These are phyloP conservation scores for Starmera quercuum DNA, from an alignment of 805 yeast genomes.

Conservation along the genomic window DNA sequence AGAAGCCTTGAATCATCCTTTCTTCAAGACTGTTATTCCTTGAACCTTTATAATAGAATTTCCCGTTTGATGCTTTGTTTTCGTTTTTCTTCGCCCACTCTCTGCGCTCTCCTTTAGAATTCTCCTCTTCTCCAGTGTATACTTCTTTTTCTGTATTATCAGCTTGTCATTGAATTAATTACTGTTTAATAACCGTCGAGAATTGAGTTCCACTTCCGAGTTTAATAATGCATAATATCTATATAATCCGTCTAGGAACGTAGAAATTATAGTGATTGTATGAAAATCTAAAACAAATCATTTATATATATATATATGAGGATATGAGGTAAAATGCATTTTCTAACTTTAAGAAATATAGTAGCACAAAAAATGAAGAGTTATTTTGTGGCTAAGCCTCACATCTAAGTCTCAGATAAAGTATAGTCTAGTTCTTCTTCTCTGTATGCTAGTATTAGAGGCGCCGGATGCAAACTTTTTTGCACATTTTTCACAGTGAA, in stretches of 20 bases:
- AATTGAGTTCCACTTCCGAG: too few species aligned
- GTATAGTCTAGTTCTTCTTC: slow-evolving; percentile 16
- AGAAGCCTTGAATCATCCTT: slow-evolving; percentile 75
- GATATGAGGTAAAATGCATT: too few species aligned
- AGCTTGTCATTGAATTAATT: neutral
- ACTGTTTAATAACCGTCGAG: too few species aligned
- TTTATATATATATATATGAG: too few species aligned
- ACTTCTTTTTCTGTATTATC: neutral
- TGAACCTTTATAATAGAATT: neutral
- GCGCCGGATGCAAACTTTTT: slow-evolving; percentile 3
- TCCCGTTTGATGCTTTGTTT: neutral
- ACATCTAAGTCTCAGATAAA: too few species aligned
- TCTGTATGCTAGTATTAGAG: slow-evolving; percentile 9
- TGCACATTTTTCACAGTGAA: slow-evolving; percentile 41
- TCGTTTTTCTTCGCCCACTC: neutral
- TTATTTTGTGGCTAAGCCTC: too few species aligned
- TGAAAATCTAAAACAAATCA: too few species aligned
- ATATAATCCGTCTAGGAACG: too few species aligned
- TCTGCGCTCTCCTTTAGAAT: neutral
- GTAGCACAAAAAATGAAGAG: too few species aligned
- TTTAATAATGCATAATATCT: too few species aligned
- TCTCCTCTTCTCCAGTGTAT: neutral
- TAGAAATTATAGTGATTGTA: too few species aligned
- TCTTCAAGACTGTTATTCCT: slow-evolving; percentile 15
- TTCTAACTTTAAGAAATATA: too few species aligned